Evolutionary conservation across 768 basidiomycete genomes (phyloP).

Genomic region (Boletus insuetus): DNA sequence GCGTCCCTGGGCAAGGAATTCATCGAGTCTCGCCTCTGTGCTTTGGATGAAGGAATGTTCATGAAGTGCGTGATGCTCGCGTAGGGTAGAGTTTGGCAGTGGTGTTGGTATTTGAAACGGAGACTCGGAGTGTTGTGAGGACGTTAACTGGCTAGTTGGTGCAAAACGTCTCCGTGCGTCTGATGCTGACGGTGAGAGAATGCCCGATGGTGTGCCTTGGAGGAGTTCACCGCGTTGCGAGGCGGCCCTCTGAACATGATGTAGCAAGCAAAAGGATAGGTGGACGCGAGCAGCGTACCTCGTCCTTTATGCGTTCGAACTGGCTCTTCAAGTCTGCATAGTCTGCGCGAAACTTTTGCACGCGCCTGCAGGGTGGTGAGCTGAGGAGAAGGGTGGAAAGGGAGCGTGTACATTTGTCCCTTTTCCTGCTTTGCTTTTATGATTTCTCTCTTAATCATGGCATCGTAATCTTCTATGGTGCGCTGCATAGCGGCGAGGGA

Average conservation of each 20-base stretch:
- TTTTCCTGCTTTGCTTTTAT: slow-evolving; percentile 97
- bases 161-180: slow-evolving; percentile 69
- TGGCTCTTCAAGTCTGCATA: slow-evolving; percentile 78
- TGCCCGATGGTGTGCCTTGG: slow-evolving; percentile 39
- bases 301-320: slow-evolving; percentile 74
- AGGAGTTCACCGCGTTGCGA: slow-evolving; percentile 66
- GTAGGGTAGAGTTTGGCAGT: slow-evolving; percentile 48
- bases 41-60: slow-evolving; percentile 90
- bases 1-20: slow-evolving; percentile 88
- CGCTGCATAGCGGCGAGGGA: slow-evolving; percentile 92
- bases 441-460: slow-evolving; percentile 94
- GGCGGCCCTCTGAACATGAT: slow-evolving; percentile 49
- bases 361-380: slow-evolving; percentile 56
- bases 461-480: slow-evolving; percentile 96
- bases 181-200: slow-evolving; percentile 28
- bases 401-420: slow-evolving; percentile 69
- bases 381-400: not conserved
- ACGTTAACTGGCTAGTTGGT: slow-evolving; percentile 29
- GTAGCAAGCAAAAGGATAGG: not conserved
- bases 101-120: slow-evolving; percentile 71
- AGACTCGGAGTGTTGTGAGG: slow-evolving; percentile 77
- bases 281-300: slow-evolving; percentile 30
- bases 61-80: slow-evolving; percentile 77
- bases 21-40: slow-evolving; percentile 79
- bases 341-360: slow-evolving; percentile 87